Evolutionary conservation across 495 filamentous ascomycete species (phyloP).

Genomic region (Penicillium crystallinum): DNA sequence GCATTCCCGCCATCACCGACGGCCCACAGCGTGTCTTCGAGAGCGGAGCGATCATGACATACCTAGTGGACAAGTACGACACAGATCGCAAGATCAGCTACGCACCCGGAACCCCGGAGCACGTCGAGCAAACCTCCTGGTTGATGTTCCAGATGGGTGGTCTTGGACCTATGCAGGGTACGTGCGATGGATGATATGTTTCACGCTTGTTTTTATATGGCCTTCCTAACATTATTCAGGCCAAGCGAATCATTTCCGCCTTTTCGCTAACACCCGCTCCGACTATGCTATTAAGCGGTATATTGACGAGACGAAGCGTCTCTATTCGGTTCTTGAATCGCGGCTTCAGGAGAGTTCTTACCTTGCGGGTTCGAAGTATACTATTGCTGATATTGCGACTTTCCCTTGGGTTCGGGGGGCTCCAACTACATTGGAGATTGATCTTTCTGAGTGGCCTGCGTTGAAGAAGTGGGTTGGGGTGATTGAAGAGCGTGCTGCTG

Average conservation of each 20-base stretch:
- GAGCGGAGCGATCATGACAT: constrained; percentile 44
- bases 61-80: constrained; percentile 45
- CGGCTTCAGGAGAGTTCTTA: constrained; percentile 40
- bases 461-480: constrained; percentile 29
- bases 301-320: constrained; percentile 33
- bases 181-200: not conserved
- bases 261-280: constrained; percentile 32
- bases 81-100: constrained; percentile 40
- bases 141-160: constrained; percentile 42
- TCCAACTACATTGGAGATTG: constrained; percentile 20
- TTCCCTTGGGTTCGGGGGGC: constrained; percentile 31
- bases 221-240: constrained; percentile 16
- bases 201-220: too few relatives aligned
- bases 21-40: constrained; percentile 42
- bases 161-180: constrained; percentile 38
- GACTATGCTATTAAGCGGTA: constrained; percentile 41
- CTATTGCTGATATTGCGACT: constrained; percentile 40
- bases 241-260: constrained; percentile 40
- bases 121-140: constrained; percentile 44
- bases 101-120: constrained; percentile 34
- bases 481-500: constrained; percentile 28
- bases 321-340: constrained; percentile 39
- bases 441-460: constrained; percentile 34
- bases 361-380: constrained; percentile 36
- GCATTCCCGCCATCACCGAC: constrained; percentile 67